phyloP scores from a whole-genome alignment of 495 filamentous ascomycete species.

The Penicillium maclennaniae region DNA sequence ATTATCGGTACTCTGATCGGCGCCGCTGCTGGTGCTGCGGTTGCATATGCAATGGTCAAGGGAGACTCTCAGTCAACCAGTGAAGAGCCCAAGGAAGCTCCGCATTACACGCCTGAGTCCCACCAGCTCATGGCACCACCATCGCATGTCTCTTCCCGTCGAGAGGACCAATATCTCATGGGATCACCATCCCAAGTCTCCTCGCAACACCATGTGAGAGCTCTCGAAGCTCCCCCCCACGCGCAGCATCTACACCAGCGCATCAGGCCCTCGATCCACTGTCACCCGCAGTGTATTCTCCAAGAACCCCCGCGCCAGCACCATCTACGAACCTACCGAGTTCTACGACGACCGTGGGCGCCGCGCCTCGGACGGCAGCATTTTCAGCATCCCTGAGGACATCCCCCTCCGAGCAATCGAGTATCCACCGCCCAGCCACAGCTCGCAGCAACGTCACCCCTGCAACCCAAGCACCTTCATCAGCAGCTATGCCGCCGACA shows the following conservation, averaged over 20 bases:
- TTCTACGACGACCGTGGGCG: slow-evolving; percentile 36
- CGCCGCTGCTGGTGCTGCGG: slow-evolving; percentile 68
- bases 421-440: slow-evolving; percentile 31
- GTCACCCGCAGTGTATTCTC: slow-evolving; percentile 32
- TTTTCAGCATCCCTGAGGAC: slow-evolving; percentile 33
- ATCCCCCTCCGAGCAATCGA: slow-evolving; percentile 42
- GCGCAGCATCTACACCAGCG: slow-evolving; percentile 33
- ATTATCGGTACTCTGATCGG: slow-evolving; percentile 74
- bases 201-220: slow-evolving; percentile 23
- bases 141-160: slow-evolving; percentile 25
- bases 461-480: slow-evolving; percentile 37
- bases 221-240: slow-evolving; percentile 44
- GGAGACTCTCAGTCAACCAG: slow-evolving; percentile 37
- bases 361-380: slow-evolving; percentile 36
- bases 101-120: slow-evolving; percentile 28
- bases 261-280: slow-evolving; percentile 28
- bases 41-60: slow-evolving; percentile 69
- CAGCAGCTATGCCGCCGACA: slow-evolving; percentile 38
- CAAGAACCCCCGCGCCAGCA: slow-evolving; percentile 42
- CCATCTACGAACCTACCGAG: slow-evolving; percentile 42
- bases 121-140: slow-evolving; percentile 26
- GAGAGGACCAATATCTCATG: slow-evolving; percentile 24
- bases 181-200: slow-evolving; percentile 25
- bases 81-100: slow-evolving; percentile 13
- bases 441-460: slow-evolving; percentile 26